Conservation (phyloP, 176 grass and related monocot species). For the Carex kokanica region DNA sequence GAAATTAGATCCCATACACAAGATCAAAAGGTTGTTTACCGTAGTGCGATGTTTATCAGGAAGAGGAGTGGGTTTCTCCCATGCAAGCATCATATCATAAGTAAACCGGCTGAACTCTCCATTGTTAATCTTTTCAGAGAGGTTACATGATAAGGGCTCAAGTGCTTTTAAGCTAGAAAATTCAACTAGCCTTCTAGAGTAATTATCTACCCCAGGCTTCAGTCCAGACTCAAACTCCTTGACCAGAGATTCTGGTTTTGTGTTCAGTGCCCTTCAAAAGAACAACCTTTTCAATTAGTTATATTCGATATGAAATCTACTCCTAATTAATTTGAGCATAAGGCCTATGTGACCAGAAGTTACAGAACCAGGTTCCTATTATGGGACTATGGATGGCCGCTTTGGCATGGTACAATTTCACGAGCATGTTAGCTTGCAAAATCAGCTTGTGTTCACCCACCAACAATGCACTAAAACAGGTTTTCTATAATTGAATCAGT, state of each 20-base stretch:
- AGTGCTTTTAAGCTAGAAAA: conserved; percentile 62
- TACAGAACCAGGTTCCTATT: neutral
- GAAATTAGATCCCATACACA: neutral
- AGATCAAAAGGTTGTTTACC: conserved; percentile 31
- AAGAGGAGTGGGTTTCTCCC: conserved; percentile 52
- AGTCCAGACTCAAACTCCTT: conserved; percentile 44
- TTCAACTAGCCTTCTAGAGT: conserved; percentile 80
- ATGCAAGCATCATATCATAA: conserved; percentile 96
- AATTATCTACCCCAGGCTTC: conserved; percentile 54
- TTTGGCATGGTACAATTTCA: neutral
- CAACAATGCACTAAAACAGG: neutral
- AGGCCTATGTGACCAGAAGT: neutral
- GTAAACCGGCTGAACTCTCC: conserved; percentile 63
- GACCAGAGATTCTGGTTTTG: conserved; percentile 46
- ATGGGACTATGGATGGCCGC: neutral
- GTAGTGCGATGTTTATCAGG: conserved; percentile 37
- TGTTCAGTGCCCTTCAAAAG: conserved; percentile 52
- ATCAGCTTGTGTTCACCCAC: neutral
- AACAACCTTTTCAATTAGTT: neutral
- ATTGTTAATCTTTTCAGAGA: conserved; percentile 57
- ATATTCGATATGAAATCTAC: neutral
- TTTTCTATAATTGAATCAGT: neutral
- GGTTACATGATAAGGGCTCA: conserved; percentile 34
- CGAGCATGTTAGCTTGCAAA: neutral
- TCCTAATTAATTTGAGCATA: neutral